phyloP scores from a whole-genome alignment of 1,139 yeast species.

The Arxiozyma heterogenica region DNA sequence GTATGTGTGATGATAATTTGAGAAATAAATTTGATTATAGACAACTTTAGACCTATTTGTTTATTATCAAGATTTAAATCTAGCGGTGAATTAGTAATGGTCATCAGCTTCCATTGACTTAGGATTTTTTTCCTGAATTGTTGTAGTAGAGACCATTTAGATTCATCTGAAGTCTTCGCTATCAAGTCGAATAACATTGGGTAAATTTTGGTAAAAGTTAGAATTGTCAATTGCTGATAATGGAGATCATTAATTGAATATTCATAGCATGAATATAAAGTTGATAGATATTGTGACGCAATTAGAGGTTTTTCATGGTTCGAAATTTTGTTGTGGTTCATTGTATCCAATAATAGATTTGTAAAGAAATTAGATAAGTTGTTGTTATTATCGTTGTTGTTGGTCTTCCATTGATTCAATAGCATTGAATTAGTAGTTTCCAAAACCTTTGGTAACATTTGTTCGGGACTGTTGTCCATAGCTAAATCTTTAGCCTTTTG shows the following conservation, averaged over 20 bases:
- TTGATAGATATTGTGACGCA: constrained; percentile 22
- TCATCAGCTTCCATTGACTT: constrained; percentile 29
- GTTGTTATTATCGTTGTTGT: constrained; percentile 8
- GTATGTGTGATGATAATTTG: constrained; percentile 65
- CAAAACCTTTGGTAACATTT: constrained; percentile 45
- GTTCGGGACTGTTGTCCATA: constrained; percentile 34
- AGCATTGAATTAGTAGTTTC: constrained; percentile 35
- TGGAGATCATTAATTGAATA: constrained; percentile 21
- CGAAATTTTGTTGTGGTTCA: constrained; percentile 19
- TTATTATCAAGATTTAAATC: constrained; percentile 34
- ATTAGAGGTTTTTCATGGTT: constrained; percentile 27
- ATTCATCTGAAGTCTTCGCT: constrained; percentile 32
- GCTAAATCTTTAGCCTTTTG: constrained; percentile 46
- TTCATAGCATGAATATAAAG: constrained; percentile 9
- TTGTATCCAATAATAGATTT: constrained; percentile 19
- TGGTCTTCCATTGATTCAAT: constrained; percentile 12
- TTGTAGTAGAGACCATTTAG: constrained; percentile 29
- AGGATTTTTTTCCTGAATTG: constrained; percentile 29
- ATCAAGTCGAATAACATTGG: constrained; percentile 33
- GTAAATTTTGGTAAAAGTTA: constrained; percentile 29
- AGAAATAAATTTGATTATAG: constrained; percentile 64
- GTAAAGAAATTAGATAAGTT: constrained; percentile 24
- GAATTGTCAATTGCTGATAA: constrained; percentile 28
- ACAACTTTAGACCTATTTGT: constrained; percentile 50
- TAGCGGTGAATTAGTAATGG: neutral